Evolutionary conservation across 2,329 filamentous ascomycete species (phyloP), one percentile per base, ranked within the genome.

Genomic region (Hypocreales sp.): DNA sequence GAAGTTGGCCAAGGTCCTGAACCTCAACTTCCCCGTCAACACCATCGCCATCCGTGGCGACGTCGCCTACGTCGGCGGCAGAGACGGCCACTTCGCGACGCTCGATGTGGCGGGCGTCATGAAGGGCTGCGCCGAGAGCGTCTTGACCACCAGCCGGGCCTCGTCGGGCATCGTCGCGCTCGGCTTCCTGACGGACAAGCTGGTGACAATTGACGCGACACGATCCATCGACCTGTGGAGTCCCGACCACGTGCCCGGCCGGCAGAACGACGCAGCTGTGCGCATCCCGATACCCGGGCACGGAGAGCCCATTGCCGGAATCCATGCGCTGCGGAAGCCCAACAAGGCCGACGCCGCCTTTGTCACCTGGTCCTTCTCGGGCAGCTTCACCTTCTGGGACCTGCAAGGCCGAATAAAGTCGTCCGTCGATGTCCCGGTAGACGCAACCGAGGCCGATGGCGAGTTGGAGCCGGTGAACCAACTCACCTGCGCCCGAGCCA

Each of bases 281-380:
- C 57, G 56, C 23, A 63, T 70, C 15, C 62, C 64, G 9, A 69
- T 78, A 23, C 64, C 72, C 2, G 72, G 72, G 9, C 68, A 73
- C 31, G 68, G 69, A 10, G 70, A 75, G 27, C 53, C 72, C 1
- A 67, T 78, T n/a, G 50, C 84, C 22, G 90, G 90, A 10, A 74
- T 94, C 1, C 67, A 74, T 28, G 51, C 72, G 1, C 54, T 94
- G 5, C 50, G 62, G 4, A 57, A 58, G 14, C 62, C 70, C 0
- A 79, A 80, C 32, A 47, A 58, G 5, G 53, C 71, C 15, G 61
- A 67, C 14, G 75, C 82, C 1, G 67, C 75, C 7, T 94, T 95
- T 44, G 75, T 86, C 37, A 94, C 86, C 0, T 98, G 86, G 81
- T 86, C 87, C 2, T 71, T 68, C 14, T 74, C 75, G 27, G 90